phyloP scores from a whole-genome alignment of 805 yeast species.

The Debaryomyces tyrocola region DNA sequence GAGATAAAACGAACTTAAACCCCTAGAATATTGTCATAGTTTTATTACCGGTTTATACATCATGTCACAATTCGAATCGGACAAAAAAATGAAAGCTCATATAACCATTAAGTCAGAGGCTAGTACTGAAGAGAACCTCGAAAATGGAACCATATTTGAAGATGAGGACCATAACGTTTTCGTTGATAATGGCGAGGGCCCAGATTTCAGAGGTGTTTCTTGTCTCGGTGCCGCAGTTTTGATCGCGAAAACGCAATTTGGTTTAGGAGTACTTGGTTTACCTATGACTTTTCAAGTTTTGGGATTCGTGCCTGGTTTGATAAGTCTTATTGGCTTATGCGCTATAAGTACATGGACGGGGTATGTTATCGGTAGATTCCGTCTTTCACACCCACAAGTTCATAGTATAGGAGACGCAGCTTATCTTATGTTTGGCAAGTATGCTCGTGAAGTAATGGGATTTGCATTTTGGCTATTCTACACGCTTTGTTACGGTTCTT shows the following conservation, averaged over 20 bases:
- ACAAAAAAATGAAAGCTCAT: neutral
- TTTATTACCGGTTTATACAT: too few species aligned
- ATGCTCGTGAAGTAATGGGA: slow-evolving; percentile 9
- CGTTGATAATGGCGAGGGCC: slow-evolving; percentile 3
- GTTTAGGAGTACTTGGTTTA: slow-evolving; percentile 10
- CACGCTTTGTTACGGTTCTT: slow-evolving; percentile 8
- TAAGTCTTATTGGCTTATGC: slow-evolving; percentile 7
- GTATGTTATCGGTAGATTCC: slow-evolving; percentile 7
- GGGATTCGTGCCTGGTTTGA: slow-evolving; percentile 10
- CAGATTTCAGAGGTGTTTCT: slow-evolving; percentile 10
- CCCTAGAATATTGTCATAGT: too few species aligned
- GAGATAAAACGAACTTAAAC: too few species aligned
- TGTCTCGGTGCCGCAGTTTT: slow-evolving; percentile 10
- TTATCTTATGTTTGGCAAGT: slow-evolving; percentile 7
- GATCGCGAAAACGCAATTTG: slow-evolving; percentile 10
- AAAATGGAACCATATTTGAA: neutral
- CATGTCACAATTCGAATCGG: neutral
- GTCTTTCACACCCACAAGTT: slow-evolving; percentile 9
- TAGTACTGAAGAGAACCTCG: neutral
- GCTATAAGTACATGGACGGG: slow-evolving; percentile 10
- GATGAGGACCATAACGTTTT: slow-evolving; percentile 9
- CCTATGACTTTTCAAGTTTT: slow-evolving; percentile 8
- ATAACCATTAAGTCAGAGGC: neutral
- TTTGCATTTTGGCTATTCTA: slow-evolving; percentile 8
- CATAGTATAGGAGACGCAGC: slow-evolving; percentile 11